phyloP scores from a whole-genome alignment of 345 rosid genomes.

The Populus euphratica region DNA sequence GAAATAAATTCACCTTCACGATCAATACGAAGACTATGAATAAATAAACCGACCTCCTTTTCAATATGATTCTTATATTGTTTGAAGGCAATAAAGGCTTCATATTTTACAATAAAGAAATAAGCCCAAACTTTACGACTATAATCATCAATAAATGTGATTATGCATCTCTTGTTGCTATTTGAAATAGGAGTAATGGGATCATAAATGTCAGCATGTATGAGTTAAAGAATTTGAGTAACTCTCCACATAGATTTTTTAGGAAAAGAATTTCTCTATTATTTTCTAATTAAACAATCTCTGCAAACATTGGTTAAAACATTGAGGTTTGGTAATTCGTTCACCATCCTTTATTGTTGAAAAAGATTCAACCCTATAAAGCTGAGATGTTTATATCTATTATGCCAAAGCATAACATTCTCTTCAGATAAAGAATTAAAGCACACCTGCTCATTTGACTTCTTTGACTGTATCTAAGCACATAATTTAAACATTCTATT shows the following conservation, averaged over 20 bases:
- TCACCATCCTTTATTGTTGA: neutral
- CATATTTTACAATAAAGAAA: no score
- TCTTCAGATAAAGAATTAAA: no score
- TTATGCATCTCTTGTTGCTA: neutral
- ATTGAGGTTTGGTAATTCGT: neutral
- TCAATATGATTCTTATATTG: neutral
- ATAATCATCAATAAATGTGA: neutral
- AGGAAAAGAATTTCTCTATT: neutral
- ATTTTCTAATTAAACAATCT: neutral
- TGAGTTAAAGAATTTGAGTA: neutral
- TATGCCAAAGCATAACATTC: neutral
- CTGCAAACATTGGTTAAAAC: neutral
- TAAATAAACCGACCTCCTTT: neutral
- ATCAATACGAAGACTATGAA: neutral
- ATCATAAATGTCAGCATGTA: constrained; percentile 8
- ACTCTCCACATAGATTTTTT: constrained; percentile 1
- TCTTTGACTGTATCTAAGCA: neutral
- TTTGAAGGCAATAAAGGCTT: neutral
- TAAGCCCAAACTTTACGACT: no score
- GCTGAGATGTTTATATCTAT: neutral
- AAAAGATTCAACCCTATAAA: neutral
- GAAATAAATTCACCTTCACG: neutral
- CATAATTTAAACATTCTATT: neutral
- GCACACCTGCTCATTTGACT: no score
- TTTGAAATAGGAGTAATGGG: neutral